Evolutionary conservation across 2,329 filamentous ascomycete genomes (phyloP), one percentile per base, ranked within the genome.

Genomic region (Mollisiaceae sp.): DNA sequence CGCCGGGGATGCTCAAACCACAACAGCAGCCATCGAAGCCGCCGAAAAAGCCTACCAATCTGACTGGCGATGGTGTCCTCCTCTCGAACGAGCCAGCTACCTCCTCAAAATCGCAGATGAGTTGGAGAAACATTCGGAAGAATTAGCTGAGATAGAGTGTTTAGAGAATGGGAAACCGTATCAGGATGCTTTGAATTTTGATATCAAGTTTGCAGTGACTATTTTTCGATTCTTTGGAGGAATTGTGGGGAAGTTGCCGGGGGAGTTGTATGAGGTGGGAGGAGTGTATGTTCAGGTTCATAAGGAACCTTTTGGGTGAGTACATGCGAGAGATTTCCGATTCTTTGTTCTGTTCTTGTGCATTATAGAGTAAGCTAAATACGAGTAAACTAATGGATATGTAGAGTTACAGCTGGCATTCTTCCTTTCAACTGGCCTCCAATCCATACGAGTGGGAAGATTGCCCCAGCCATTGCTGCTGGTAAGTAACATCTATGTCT

Each of bases 261-360:
- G 45, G 8, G 59, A 62, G n/a, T 39, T 54, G 43, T 62, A 39
- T 36, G 59, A 62, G 36, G 11, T 20, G 18, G 47, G 59, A 1
- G 52, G 47, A 8, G 56, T 59, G 24, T 59, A 59, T 43, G 38
- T 45, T 39, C 59, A 62, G 32, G 59, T 62, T 41, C 36, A 41
- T 39, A 59, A 14, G 45, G 56, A 43, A n/a, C 36, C 36, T 15
- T 59, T 59, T 9, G 56, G 56, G 32, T 22, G 38, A 41, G 54
- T 38, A 2, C 18, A 36, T 39, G 15, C 18, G 24, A 36, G 18
- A n/a, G n/a, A n/a, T 12, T 11, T 27, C 20, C 15, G 4, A 24
- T 24, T 41, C 38, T 12, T 12, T 11, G 38, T 41, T 11, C 38
- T 41, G 15, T 18, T 3, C 12, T 41, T 11, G 38, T 11, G 15